Evolutionary conservation across 345 rosid genomes (phyloP).

Genomic region (Gossypium turneri): DNA sequence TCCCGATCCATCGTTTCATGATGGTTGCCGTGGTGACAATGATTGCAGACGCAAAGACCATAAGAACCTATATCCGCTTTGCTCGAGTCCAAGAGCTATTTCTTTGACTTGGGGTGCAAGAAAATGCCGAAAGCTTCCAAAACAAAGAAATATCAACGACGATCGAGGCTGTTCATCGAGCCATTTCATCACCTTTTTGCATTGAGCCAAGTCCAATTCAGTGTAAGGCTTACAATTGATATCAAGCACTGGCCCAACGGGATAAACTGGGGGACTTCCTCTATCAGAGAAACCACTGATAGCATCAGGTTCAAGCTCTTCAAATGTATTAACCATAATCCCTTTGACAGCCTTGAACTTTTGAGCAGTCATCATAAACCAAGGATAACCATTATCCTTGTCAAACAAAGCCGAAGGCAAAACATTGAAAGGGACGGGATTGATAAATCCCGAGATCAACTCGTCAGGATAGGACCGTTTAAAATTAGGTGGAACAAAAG

Average conservation of each 20-base stretch:
- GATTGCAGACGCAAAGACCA: conserved; percentile 32
- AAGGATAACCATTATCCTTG: conserved; percentile 29
- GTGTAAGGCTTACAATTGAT: conserved; percentile 24
- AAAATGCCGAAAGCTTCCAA: conserved; percentile 42
- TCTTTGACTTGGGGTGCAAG: conserved; percentile 29
- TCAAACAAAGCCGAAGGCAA: conserved; percentile 30
- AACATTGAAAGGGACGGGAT: conserved; percentile 34
- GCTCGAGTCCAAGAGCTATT: conserved; percentile 35
- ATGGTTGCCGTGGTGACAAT: neutral
- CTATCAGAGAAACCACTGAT: neutral
- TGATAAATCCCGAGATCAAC: conserved; percentile 25
- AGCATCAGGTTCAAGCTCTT: conserved; percentile 33
- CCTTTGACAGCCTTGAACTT: conserved; percentile 36
- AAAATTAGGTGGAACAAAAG: conserved; percentile 35
- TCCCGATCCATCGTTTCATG: neutral
- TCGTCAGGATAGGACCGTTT: conserved; percentile 21
- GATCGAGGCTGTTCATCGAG: conserved; percentile 26
- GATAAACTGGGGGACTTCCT: conserved; percentile 32
- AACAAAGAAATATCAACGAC: conserved; percentile 39
- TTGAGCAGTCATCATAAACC: conserved; percentile 25
- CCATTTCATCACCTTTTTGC: conserved; percentile 33
- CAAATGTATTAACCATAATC: conserved; percentile 29
- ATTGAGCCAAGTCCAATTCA: conserved; percentile 10
- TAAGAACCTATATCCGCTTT: conserved; percentile 28
- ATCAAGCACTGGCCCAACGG: conserved; percentile 41